Conservation (phyloP, 805 yeast genomes). For the Candida saitoana region DNA sequence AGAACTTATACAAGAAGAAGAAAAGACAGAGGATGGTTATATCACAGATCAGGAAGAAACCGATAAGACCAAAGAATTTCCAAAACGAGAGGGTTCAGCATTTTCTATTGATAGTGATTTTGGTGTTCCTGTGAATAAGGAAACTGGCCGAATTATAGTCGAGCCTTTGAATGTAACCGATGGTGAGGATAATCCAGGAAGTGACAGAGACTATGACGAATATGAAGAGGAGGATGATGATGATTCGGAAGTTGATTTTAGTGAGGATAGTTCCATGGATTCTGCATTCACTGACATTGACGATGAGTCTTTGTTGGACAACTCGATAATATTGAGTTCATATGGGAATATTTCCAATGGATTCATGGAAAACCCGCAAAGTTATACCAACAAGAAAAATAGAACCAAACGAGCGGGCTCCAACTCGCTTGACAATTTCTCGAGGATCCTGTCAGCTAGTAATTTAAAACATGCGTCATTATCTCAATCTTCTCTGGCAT, state of each 20-base stretch:
- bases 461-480: constrained; percentile 1
- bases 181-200: constrained; percentile 14
- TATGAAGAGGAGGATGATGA: constrained; percentile 26
- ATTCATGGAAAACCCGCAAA: constrained; percentile 1
- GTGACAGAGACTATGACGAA: constrained; percentile 14
- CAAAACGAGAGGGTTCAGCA: neutral
- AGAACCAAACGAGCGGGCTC: constrained; percentile 3
- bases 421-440: neutral
- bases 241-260: constrained; percentile 24
- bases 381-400: neutral
- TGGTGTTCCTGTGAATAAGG: constrained; percentile 22
- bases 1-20: constrained; percentile 19
- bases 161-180: constrained; percentile 5
- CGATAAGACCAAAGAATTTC: neutral
- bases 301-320: constrained; percentile 31
- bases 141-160: constrained; percentile 4
- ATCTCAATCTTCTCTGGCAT: constrained; percentile 1
- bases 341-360: constrained; percentile 10
- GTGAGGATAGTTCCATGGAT: constrained; percentile 29
- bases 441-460: neutral
- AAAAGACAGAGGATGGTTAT: constrained; percentile 14
- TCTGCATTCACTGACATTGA: constrained; percentile 44
- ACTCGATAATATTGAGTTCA: constrained; percentile 23
- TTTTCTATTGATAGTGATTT: constrained; percentile 28
- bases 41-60: constrained; percentile 11